Base-by-base conservation (phyloP, 805 yeast species). In the Ogataea pini region DNA sequence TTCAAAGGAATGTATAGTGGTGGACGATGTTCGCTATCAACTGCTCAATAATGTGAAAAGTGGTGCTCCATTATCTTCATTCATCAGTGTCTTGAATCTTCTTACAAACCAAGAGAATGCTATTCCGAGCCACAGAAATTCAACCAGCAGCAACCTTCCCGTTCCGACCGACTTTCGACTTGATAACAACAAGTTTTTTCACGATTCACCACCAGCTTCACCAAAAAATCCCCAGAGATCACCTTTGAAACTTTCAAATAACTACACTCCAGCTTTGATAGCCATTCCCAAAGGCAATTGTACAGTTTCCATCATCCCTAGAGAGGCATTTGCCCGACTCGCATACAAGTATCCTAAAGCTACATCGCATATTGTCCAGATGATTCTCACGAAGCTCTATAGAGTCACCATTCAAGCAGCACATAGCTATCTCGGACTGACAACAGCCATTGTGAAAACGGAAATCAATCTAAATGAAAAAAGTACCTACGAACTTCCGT, bases 391-490 rank as follows among this genome's bases (percentile, higher is more conserved):
- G 1, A 78, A 96, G 52, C 74, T 94, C 45, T 89, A 89, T 63
- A 79, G 95, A 56, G 97, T 94, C 7, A 92, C 98, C 0, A 83
- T 92, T 66, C 91, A 88, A 61, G 88, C 97, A 0, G 88, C 94
- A 8, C 94, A 91, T 63, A 78, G 80, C 52, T 94, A 92, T 64
- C 72, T 92, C 42, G 97, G 96, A 0, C 69, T 92, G 18, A 89
- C 97, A 0, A 72, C 78, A 16, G 96, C 90, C 58, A 82, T 92
- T 25, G 77, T 87, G 59, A 80, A 84, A 47, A 83, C 92, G 14
- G 99, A 92, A 61, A 68, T 78, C 6, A 72, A 74, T 20, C 69
- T 89, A 36, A 92, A 91, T 61, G 66, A 71, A 10, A 63, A 67
- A 13, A 68, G 75, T 0, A 58, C 69, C 17, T 66, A 70, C 46